Evolutionary conservation across 2,329 filamentous ascomycete genomes (phyloP).

Genomic region (Thyridium curvatum): DNA sequence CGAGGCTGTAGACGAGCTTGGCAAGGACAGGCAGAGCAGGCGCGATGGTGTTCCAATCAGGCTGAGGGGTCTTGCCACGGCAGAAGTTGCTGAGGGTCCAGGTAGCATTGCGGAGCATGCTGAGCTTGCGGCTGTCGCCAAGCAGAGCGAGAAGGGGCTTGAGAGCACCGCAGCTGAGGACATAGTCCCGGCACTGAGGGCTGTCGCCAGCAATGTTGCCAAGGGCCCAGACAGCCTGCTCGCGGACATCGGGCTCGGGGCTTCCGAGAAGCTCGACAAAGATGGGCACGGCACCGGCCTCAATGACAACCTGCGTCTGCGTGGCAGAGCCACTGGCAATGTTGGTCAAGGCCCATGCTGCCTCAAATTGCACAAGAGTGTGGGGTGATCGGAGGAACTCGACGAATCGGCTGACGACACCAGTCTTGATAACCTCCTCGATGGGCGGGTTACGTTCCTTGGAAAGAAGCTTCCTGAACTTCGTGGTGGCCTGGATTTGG

Average conservation of each 20-base stretch:
- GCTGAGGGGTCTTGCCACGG: conserved; percentile 97
- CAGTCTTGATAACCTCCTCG: conserved; percentile 98
- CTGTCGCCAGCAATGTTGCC: conserved; percentile 99
- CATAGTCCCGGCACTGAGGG: conserved; percentile 94
- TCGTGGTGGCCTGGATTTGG: conserved; percentile 95
- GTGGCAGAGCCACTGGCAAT: conserved; percentile 96
- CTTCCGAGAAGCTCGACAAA: conserved; percentile 94
- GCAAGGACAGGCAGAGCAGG: conserved; percentile 91
- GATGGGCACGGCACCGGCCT: conserved; percentile 95
- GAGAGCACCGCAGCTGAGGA: conserved; percentile 83
- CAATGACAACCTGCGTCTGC: conserved; percentile 98
- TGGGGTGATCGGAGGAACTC: conserved; percentile 97
- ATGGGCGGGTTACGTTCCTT: conserved; percentile 99
- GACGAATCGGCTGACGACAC: conserved; percentile 94
- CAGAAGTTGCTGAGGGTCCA: conserved; percentile 99
- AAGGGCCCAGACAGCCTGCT: conserved; percentile 97
- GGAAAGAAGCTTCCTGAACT: conserved; percentile 94
- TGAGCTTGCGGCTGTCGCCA: conserved; percentile 95
- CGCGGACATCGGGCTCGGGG: conserved; percentile 93
- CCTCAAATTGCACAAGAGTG: conserved; percentile 97
- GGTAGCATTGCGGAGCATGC: conserved; percentile 97
- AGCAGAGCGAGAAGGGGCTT: conserved; percentile 84
- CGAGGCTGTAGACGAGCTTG: conserved; percentile 96
- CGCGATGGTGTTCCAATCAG: conserved; percentile 93
- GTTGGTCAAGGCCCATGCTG: conserved; percentile 98